Conservation (phyloP, 2,329 filamentous ascomycete species). For the Botrytis aclada region DNA sequence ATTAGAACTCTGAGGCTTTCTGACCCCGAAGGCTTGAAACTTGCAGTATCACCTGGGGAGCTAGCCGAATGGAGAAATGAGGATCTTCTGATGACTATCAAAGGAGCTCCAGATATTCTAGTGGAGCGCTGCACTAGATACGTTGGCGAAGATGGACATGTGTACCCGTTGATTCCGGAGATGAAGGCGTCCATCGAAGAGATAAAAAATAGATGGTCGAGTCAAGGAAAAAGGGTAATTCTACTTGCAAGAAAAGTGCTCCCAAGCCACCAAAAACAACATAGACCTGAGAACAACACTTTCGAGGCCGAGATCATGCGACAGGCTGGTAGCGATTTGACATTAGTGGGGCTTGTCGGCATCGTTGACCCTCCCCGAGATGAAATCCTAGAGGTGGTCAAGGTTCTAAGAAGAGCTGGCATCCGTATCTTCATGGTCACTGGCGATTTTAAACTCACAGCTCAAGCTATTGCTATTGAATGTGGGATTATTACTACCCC, state of each 20-base stretch:
- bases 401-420: slow-evolving; percentile 62
- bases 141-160: slow-evolving; percentile 53
- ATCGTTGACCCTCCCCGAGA: slow-evolving; percentile 56
- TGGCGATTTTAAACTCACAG: slow-evolving; percentile 73
- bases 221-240: slow-evolving; percentile 63
- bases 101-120: slow-evolving; percentile 69
- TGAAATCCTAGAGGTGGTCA: slow-evolving; percentile 54
- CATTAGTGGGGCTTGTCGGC: slow-evolving; percentile 53
- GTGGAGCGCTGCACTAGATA: slow-evolving; percentile 62
- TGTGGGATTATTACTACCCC: slow-evolving; percentile 62
- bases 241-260: slow-evolving; percentile 57
- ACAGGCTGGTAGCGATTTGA: slow-evolving; percentile 48
- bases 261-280: slow-evolving; percentile 16
- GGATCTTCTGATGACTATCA: slow-evolving; percentile 58
- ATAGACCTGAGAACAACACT: slow-evolving; percentile 38
- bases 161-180: slow-evolving; percentile 46
- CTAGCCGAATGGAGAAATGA: slow-evolving; percentile 18
- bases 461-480: slow-evolving; percentile 65
- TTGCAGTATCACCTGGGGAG: slow-evolving; percentile 22
- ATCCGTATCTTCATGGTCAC: slow-evolving; percentile 76
- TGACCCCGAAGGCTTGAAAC: slow-evolving; percentile 22
- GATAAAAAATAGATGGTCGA: slow-evolving; percentile 65
- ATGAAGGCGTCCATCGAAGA: slow-evolving; percentile 48
- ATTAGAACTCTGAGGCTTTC: slow-evolving; percentile 58
- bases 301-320: slow-evolving; percentile 54